phyloP scores from a whole-genome alignment of 23 red algal species.

The Gracilaria domingensis region DNA sequence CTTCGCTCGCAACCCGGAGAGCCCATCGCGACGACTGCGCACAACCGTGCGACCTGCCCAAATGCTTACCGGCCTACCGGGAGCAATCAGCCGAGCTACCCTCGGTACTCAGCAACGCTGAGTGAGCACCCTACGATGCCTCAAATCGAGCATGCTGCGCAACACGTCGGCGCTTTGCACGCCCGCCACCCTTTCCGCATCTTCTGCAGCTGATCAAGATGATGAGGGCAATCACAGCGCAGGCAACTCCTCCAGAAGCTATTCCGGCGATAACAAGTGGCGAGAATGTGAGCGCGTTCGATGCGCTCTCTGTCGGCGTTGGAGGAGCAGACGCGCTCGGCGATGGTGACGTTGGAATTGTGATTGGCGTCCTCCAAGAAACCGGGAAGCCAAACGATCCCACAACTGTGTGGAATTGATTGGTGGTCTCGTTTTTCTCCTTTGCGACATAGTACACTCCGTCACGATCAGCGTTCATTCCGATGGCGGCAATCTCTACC shows the following conservation, averaged over 20 bases:
- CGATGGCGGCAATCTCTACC: conserved; percentile 50
- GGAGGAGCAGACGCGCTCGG: conserved; percentile 29
- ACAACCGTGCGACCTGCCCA: too few relatives aligned
- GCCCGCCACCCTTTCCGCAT: neutral
- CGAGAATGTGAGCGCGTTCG: neutral
- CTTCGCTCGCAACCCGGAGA: too few relatives aligned
- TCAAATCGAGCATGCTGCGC: too few relatives aligned
- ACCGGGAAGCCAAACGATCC: conserved; percentile 57
- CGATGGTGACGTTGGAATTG: conserved; percentile 23
- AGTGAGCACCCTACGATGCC: too few relatives aligned
- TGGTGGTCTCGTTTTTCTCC: conserved; percentile 62
- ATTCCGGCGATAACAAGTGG: neutral
- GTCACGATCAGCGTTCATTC: conserved; percentile 6
- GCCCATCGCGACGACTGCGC: too few relatives aligned
- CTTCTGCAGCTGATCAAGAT: neutral
- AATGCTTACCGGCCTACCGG: too few relatives aligned
- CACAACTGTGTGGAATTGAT: conserved; percentile 51
- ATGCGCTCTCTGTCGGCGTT: neutral
- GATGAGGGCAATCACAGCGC: neutral
- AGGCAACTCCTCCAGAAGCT: conserved; percentile 18
- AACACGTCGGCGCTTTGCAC: neutral
- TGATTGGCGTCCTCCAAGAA: conserved; percentile 54
- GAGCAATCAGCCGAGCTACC: too few relatives aligned
- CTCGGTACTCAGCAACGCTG: too few relatives aligned
- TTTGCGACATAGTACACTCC: conserved; percentile 62